Evolutionary conservation across 148 eudicot species (phyloP).

Genomic region (Arctostaphylos glauca): DNA sequence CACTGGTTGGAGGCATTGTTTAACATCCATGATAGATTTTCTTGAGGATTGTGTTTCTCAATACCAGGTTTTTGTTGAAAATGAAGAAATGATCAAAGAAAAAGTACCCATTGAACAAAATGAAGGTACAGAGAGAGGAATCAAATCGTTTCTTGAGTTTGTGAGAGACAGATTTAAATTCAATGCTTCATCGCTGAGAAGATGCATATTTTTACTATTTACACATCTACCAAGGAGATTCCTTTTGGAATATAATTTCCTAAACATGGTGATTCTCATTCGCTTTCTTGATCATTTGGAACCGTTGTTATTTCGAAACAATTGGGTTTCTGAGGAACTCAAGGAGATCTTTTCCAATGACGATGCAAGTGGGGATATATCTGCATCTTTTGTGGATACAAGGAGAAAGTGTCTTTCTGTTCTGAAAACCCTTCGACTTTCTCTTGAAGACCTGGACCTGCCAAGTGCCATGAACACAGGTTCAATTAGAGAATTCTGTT

Average conservation of each 20-base stretch:
- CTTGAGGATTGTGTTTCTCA: slow-evolving; percentile 63
- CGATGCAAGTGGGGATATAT: slow-evolving; percentile 15
- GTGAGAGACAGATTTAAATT: slow-evolving; percentile 34
- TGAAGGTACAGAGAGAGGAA: slow-evolving; percentile 1
- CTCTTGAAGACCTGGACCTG: slow-evolving; percentile 36
- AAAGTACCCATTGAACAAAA: slow-evolving; percentile 21
- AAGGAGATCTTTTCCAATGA: slow-evolving; percentile 27
- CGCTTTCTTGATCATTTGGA: slow-evolving; percentile 36
- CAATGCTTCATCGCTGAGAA: slow-evolving; percentile 35
- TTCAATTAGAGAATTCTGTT: slow-evolving; percentile 43
- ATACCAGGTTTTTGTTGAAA: slow-evolving; percentile 44
- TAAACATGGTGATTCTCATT: slow-evolving; percentile 25
- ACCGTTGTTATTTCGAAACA: slow-evolving; percentile 31
- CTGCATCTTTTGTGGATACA: slow-evolving; percentile 13
- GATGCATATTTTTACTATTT: slow-evolving; percentile 34
- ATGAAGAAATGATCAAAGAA: slow-evolving; percentile 29
- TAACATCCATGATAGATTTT: slow-evolving; percentile 39
- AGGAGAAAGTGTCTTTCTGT: slow-evolving; percentile 36
- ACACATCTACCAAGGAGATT: slow-evolving; percentile 53
- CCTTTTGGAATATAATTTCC: slow-evolving; percentile 29
- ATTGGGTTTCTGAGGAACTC: slow-evolving; percentile 33
- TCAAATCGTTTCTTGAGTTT: slow-evolving; percentile 50
- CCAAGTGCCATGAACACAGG: slow-evolving; percentile 26
- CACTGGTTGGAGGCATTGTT: slow-evolving; percentile 67
- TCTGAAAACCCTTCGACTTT: slow-evolving; percentile 35